Evolutionary conservation across 2,329 filamentous ascomycete species (phyloP).

Genomic region (Fusarium sp.): DNA sequence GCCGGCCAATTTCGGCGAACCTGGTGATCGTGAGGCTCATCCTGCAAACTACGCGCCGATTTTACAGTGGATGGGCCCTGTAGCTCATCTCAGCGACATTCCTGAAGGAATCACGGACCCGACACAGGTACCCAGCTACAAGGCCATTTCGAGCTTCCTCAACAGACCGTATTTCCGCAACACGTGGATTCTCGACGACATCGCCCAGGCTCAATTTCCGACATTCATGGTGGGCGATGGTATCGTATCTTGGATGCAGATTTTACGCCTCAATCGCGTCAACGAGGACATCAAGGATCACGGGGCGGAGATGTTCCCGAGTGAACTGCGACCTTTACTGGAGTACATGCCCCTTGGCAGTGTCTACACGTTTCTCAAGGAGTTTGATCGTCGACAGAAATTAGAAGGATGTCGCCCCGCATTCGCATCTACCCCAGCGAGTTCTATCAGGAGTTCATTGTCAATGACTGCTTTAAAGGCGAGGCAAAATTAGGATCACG

Average conservation of each 20-base stretch:
- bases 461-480: constrained; percentile 27
- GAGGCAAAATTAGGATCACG: not conserved
- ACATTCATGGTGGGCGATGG: constrained; percentile 38
- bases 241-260: constrained; percentile 42
- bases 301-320: constrained; percentile 37
- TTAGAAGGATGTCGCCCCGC: constrained; percentile 3
- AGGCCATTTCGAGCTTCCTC: constrained; percentile 33
- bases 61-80: constrained; percentile 39
- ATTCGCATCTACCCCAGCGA: constrained; percentile 14
- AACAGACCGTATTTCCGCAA: constrained; percentile 40
- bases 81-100: constrained; percentile 39
- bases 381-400: constrained; percentile 37
- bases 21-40: constrained; percentile 35
- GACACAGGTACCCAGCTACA: constrained; percentile 38
- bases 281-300: constrained; percentile 41
- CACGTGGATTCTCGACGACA: constrained; percentile 40
- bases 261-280: constrained; percentile 38
- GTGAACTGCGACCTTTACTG: constrained; percentile 25
- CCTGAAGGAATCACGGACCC: constrained; percentile 38
- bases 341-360: constrained; percentile 40
- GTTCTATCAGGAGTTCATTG: constrained; percentile 35
- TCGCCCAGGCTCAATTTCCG: constrained; percentile 36
- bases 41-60: constrained; percentile 37
- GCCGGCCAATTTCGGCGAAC: constrained; percentile 35
- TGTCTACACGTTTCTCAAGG: constrained; percentile 39